A percentile compares a stretch with the other conserved stretches of the same genome.
phyloP scores from a whole-genome alignment of 2,329 filamentous ascomycete species.

The Monilinia vaccinii-corymbosi region DNA sequence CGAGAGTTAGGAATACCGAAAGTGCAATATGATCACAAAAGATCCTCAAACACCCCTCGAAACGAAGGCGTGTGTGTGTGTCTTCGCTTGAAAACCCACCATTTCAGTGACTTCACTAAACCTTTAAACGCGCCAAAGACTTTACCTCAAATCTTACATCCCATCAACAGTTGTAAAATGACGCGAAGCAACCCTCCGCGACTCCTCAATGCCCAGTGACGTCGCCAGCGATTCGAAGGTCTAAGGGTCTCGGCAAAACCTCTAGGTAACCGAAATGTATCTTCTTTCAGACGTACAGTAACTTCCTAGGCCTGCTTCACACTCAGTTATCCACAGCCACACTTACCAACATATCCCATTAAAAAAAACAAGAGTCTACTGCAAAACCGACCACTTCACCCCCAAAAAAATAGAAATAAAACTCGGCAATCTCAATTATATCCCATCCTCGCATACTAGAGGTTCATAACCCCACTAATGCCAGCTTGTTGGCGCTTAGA shows the following conservation, averaged over 20 bases:
- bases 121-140: neutral
- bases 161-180: neutral
- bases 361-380: neutral
- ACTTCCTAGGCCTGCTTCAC: neutral
- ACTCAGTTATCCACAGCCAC: neutral
- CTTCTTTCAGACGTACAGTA: neutral
- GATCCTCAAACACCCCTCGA: neutral
- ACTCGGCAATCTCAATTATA: neutral
- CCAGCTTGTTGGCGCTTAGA: neutral
- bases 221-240: neutral
- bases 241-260: neutral
- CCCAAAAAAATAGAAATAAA: neutral
- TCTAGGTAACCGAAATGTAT: neutral
- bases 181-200: neutral
- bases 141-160: neutral
- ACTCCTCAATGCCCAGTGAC: neutral
- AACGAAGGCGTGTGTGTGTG: neutral
- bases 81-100: neutral
- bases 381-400: neutral
- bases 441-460: neutral
- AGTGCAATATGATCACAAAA: neutral
- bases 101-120: neutral
- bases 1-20: too few species aligned
- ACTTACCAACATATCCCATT: neutral
- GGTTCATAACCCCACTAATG: neutral